Evolutionary conservation across 495 filamentous ascomycete genomes (phyloP).

Genomic region (Bacidia rubella): DNA sequence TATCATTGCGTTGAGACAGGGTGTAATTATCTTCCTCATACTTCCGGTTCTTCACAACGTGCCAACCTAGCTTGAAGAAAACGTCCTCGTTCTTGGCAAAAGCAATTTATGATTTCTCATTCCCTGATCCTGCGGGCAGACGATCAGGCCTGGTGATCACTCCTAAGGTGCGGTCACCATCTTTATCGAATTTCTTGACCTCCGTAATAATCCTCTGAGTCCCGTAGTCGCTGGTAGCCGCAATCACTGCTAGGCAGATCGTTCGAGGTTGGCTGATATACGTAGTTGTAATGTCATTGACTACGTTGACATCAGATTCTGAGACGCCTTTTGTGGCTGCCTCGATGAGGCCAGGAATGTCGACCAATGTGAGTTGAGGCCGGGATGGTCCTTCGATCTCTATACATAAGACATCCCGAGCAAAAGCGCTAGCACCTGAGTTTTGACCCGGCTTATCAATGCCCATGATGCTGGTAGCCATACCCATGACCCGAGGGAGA

Average conservation of each 20-base stretch:
- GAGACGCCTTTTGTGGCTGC: constrained; percentile 17
- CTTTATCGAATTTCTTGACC: constrained; percentile 65
- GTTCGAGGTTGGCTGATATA: constrained; percentile 13
- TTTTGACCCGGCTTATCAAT: constrained; percentile 17
- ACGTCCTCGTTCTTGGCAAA: constrained; percentile 29
- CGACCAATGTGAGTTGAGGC: constrained; percentile 42
- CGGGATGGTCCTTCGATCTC: constrained; percentile 39
- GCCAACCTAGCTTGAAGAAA: constrained; percentile 30
- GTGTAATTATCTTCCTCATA: constrained; percentile 21
- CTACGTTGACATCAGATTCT: constrained; percentile 7
- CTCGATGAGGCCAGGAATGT: constrained; percentile 41
- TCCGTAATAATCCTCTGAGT: constrained; percentile 44
- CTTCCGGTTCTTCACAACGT: constrained; percentile 44
- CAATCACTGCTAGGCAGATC: constrained; percentile 11
- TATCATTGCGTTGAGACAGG: constrained; percentile 20
- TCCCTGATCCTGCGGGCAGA: constrained; percentile 21
- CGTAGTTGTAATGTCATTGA: constrained; percentile 1
- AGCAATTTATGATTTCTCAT: constrained; percentile 22
- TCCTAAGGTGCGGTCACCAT: constrained; percentile 32
- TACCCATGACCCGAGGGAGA: constrained; percentile 31
- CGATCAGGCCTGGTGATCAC: constrained; percentile 18
- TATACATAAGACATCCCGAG: constrained; percentile 35
- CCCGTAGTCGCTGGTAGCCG: constrained; percentile 13
- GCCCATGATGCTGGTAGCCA: constrained; percentile 40
- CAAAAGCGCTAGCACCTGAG: constrained; percentile 26